Evolutionary conservation across 306 rosid genomes (phyloP).

Genomic region (Mimosa bimucronata): DNA sequence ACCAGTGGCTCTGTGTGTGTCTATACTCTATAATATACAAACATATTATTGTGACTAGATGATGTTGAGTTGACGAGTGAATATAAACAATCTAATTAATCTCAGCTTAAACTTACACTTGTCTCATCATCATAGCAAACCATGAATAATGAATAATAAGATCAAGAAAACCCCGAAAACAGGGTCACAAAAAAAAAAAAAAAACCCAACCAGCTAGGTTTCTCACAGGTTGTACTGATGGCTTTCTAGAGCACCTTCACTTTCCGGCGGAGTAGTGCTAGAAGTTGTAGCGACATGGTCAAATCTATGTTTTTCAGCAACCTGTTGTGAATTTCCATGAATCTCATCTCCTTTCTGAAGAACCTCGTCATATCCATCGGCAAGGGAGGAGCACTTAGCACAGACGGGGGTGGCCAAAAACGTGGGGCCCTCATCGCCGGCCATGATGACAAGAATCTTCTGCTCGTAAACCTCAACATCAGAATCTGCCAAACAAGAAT

Average conservation of each 20-base stretch:
- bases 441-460: constrained; percentile 78
- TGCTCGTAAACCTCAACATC: constrained; percentile 51
- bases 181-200: neutral
- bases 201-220: neutral
- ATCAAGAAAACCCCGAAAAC: neutral
- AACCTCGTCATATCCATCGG: neutral
- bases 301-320: constrained; percentile 24
- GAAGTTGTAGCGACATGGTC: constrained; percentile 6
- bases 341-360: constrained; percentile 14
- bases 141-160: neutral
- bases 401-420: constrained; percentile 72
- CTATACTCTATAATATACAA: too few species aligned
- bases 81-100: neutral
- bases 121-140: neutral
- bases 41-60: neutral
- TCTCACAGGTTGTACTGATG: constrained; percentile 38
- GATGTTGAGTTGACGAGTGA: neutral
- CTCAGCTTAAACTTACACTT: constrained; percentile 9
- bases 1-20: too few species aligned
- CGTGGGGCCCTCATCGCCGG: constrained; percentile 73
- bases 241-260: constrained; percentile 4
- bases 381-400: constrained; percentile 32
- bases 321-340: constrained; percentile 16
- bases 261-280: constrained; percentile 20
- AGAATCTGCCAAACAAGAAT: constrained; percentile 23